phyloP scores from a whole-genome alignment of 2,329 filamentous ascomycete genomes.

The Blastomyces parvus region DNA sequence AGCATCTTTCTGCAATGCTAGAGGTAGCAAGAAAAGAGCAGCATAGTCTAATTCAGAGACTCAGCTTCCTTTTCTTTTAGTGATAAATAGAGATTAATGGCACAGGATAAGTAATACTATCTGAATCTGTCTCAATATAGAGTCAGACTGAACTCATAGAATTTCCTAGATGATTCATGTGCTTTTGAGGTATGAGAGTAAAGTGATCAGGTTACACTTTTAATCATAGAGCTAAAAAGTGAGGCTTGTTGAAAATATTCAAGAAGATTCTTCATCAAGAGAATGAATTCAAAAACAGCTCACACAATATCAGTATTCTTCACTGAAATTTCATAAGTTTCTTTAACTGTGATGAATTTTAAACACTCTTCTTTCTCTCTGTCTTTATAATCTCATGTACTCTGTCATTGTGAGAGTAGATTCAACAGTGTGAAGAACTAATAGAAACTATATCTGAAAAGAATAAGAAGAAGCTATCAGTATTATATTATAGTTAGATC shows the following conservation, averaged over 20 bases:
- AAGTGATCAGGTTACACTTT: background rate
- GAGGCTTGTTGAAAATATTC: background rate
- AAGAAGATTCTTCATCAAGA: background rate
- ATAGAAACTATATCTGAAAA: no score
- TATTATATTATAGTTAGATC: no score
- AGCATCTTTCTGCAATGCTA: no score
- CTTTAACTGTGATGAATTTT: slow-evolving; percentile 1
- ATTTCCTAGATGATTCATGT: background rate
- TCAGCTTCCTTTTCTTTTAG: no score
- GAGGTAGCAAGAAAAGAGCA: no score
- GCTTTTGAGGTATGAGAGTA: background rate
- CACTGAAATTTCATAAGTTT: slow-evolving; percentile 7
- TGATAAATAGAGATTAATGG: no score
- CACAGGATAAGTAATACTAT: no score
- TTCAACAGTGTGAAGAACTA: no score
- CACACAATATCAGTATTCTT: background rate
- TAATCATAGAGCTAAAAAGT: background rate
- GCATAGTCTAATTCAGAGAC: no score
- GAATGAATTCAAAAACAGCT: background rate
- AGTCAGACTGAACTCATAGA: background rate
- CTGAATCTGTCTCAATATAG: no score
- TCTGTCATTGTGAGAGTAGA: slow-evolving; percentile 6
- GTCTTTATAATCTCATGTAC: background rate
- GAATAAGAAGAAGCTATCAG: no score
- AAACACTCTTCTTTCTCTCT: background rate